Conservation (phyloP, 1,284 basidiomycete species). For the Ceratobasidium sp. region DNA sequence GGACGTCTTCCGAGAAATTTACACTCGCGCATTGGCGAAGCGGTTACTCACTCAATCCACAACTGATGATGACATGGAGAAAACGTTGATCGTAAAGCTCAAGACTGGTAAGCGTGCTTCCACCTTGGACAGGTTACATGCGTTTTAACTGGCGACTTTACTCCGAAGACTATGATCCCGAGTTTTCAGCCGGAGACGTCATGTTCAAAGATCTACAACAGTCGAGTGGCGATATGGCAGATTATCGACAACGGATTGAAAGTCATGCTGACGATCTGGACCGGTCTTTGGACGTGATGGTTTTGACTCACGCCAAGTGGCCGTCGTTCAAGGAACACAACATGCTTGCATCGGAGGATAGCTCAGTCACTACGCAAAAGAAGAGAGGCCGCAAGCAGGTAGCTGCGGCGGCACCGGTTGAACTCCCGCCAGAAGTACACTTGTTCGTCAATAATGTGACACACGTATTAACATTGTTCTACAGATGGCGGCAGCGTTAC, state of each 20-base stretch:
- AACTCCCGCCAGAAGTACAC: slow-evolving; percentile 67
- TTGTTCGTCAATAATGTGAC: slow-evolving; percentile 24
- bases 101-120: slow-evolving; percentile 75
- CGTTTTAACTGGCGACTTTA: slow-evolving; percentile 6
- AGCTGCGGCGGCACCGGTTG: slow-evolving; percentile 52
- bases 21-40: slow-evolving; percentile 90
- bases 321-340: slow-evolving; percentile 63
- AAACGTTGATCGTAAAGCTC: slow-evolving; percentile 87
- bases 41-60: slow-evolving; percentile 87
- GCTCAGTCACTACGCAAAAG: background rate
- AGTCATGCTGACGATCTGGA: slow-evolving; percentile 47
- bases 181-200: slow-evolving; percentile 87
- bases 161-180: slow-evolving; percentile 81
- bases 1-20: slow-evolving; percentile 96
- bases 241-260: slow-evolving; percentile 62
- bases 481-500: slow-evolving; percentile 79
- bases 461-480: slow-evolving; percentile 34
- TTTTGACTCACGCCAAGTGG: slow-evolving; percentile 82
- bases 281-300: slow-evolving; percentile 69
- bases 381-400: background rate
- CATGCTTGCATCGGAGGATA: slow-evolving; percentile 60
- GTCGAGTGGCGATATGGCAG: slow-evolving; percentile 74
- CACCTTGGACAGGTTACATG: background rate
- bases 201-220: slow-evolving; percentile 90
- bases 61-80: slow-evolving; percentile 93